Conservation (phyloP, 2,329 filamentous ascomycete genomes). For the Madurella fahalii region DNA sequence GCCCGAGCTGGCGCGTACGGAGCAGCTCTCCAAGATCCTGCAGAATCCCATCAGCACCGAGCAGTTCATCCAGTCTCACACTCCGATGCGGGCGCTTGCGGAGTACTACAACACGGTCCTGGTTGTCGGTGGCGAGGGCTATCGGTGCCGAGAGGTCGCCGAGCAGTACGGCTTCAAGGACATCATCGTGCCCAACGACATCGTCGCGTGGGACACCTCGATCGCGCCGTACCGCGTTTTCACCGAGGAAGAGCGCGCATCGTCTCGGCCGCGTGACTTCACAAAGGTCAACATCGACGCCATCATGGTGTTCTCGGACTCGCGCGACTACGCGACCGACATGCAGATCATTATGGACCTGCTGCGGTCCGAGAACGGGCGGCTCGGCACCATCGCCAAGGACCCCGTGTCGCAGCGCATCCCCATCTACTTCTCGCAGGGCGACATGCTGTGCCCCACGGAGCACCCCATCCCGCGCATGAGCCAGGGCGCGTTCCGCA, state of each 20-base stretch:
- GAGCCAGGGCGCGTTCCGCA: conserved; percentile 72
- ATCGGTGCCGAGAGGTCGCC: conserved; percentile 68
- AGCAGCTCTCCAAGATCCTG: conserved; percentile 65
- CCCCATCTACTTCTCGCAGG: conserved; percentile 63
- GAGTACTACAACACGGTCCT: conserved; percentile 76
- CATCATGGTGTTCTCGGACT: conserved; percentile 72
- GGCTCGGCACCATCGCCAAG: conserved; percentile 59
- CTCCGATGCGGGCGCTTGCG: conserved; percentile 69
- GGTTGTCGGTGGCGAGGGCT: conserved; percentile 71
- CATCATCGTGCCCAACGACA: conserved; percentile 69
- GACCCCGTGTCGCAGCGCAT: conserved; percentile 63
- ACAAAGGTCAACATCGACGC: conserved; percentile 67
- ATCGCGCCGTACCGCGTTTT: conserved; percentile 68
- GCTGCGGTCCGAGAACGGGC: conserved; percentile 63
- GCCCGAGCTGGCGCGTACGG: conserved; percentile 59
- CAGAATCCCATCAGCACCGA: conserved; percentile 61
- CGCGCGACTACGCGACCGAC: conserved; percentile 69
- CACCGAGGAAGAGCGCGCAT: conserved; percentile 62
- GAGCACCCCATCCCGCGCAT: conserved; percentile 64
- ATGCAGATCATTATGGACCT: conserved; percentile 75
- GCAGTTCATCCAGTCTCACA: conserved; percentile 75
- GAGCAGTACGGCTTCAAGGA: conserved; percentile 72
- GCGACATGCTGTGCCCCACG: conserved; percentile 53
- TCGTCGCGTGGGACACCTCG: conserved; percentile 64
- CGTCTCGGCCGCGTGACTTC: conserved; percentile 68